Percentiles rank a stretch among this genome's conserved stretches.
Conservation (phyloP, 1,284 basidiomycete genomes). For the Cutaneotrichosporon daszewskae region DNA sequence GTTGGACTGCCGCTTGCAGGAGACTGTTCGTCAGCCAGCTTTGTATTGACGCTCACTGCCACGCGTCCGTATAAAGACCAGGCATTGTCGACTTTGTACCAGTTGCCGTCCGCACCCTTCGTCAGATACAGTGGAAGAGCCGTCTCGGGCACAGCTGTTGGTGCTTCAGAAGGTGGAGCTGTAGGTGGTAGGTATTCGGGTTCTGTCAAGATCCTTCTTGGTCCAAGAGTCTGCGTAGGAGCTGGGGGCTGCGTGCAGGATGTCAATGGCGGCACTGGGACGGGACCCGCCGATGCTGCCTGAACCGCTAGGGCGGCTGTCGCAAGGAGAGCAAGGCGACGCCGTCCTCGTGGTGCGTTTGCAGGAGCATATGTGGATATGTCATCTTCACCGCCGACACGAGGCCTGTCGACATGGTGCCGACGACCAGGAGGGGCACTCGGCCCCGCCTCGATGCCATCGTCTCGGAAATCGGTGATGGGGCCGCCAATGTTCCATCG, state of each 20-base stretch:
- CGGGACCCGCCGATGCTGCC: no score
- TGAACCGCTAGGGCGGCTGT: no score
- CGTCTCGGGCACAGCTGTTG: constrained; percentile 19
- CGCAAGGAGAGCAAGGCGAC: no score
- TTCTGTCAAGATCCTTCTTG: constrained; percentile 1
- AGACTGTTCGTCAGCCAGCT: background rate
- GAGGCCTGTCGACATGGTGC: no score
- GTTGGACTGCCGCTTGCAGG: background rate
- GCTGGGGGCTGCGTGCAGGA: no score
- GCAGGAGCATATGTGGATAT: no score
- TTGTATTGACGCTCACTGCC: constrained; percentile 8
- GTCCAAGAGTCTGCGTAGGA: no score
- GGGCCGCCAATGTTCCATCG: constrained; percentile 19
- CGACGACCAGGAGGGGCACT: no score
- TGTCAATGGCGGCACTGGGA: no score
- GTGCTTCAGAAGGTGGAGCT: background rate
- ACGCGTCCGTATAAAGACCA: constrained; percentile 35
- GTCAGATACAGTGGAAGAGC: constrained; percentile 32
- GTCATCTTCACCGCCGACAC: no score
- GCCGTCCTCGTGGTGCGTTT: no score
- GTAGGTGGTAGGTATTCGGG: background rate
- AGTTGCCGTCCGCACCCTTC: constrained; percentile 24
- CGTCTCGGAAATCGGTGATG: constrained; percentile 20
- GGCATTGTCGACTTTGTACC: constrained; percentile 25
- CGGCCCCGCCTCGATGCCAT: constrained; percentile 17